Evolutionary conservation across 495 filamentous ascomycete species (phyloP), one percentile per base, ranked within the genome.

Genomic region (Tuber umbilicatum): DNA sequence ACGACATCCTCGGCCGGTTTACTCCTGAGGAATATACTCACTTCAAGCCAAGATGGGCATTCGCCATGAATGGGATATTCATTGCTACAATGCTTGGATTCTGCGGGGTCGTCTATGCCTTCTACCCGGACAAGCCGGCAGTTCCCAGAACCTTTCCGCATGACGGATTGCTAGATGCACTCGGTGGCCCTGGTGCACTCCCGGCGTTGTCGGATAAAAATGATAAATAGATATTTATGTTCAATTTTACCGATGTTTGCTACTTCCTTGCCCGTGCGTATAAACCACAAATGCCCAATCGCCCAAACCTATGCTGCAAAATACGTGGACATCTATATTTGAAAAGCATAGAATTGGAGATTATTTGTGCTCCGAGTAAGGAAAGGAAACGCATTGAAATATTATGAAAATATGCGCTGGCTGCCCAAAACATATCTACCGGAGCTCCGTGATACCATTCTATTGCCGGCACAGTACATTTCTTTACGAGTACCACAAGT

Each of bases 1-100:
- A 98, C 82, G 96, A 99, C 83, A 89, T 97, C 72, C 87, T 98
- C 35, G 94, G 94, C 81, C 90, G 97, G 73, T 94, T 99, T 85
- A 90, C 91, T 70, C 89, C 92, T 2, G 89, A 97, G 81, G 91
- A 94, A 78, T 98, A 99, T 85, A 94, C 89, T 38, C 94, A 95
- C 85, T 89, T 91, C 75, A 88, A 87, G 60, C 83, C 94, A 39
- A 86, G 88, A 79, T 92, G 90, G 85, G 94, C 89, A 70, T 81
- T 90, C 69, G 81, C 92, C 64, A 89, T 94, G 84, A 82, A 96
- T 73, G 92, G 92, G 70, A 85, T 83, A 76, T 97, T 97, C 82
- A 85, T 97, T 27, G 88, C 85, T 16, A 84, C 86, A 60, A 88
- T 97, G 73, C 81, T 93, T 40, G 87, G 87, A n/a, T 82, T 97